Evolutionary conservation across 192 early-diverging fungal genomes (phyloP).

Genomic region (Coemansia sp.): DNA sequence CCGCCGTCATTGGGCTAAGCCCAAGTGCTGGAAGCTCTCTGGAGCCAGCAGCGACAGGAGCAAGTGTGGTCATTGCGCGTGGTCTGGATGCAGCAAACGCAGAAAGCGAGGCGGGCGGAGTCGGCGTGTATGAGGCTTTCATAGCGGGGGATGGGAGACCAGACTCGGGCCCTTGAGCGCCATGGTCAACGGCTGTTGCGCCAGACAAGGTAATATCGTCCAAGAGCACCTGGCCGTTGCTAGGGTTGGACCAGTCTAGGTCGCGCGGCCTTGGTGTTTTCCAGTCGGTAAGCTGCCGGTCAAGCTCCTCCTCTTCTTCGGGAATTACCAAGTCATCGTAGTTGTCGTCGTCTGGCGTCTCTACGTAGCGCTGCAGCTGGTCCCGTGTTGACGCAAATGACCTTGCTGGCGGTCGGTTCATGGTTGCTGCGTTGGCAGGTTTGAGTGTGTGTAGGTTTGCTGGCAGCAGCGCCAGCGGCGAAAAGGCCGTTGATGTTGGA

Average conservation of each 20-base stretch:
- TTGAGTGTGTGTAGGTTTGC: constrained; percentile 28
- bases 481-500: constrained; percentile 21
- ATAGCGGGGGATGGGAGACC: background rate
- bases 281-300: constrained; percentile 37
- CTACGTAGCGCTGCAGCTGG: constrained; percentile 34
- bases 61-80: constrained; percentile 2
- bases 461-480: constrained; percentile 31
- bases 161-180: background rate
- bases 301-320: constrained; percentile 42
- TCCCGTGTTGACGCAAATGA: constrained; percentile 18
- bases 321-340: constrained; percentile 53
- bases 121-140: constrained; percentile 10
- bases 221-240: constrained; percentile 5
- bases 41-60: background rate
- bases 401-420: constrained; percentile 12
- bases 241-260: constrained; percentile 30
- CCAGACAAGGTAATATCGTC: constrained; percentile 43
- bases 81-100: constrained; percentile 1
- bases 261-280: constrained; percentile 37
- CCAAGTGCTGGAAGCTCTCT: constrained; percentile 1
- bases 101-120: background rate
- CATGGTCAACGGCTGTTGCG: constrained; percentile 41
- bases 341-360: constrained; percentile 36
- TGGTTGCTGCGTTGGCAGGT: background rate
- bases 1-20: background rate